Base-by-base conservation (phyloP, 495 filamentous ascomycete species). In the Xylaria bambusicola region DNA sequence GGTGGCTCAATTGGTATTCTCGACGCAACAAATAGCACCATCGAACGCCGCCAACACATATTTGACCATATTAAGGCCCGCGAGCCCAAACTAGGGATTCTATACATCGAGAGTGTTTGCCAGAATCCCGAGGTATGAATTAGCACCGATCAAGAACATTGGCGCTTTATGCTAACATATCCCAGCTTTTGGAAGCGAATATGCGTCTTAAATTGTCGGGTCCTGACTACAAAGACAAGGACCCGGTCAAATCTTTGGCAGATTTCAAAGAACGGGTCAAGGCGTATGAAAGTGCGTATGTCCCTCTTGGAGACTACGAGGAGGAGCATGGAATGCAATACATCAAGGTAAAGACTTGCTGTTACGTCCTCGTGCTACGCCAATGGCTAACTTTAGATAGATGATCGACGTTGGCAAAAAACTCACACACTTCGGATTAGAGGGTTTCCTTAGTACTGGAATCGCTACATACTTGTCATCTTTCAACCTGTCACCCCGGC, bases 391-490 rank as follows among this genome's bases (percentile, higher is more conserved):
- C 56, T 6, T n/a, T 24, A 44, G 36, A 33, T 73, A 92, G 81
- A 97, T 98, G 91, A 95, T 97, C 47, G 94, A 98, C 71, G 94
- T 98, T 20, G 94, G 94, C 36, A 86, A 93, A 38, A 98, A 98
- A 73, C 80, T 98, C 27, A 86, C 97, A 24, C 86, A 92, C 17
- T 90, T 93, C 65, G 91, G 93, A 62, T 87, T 96, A 58, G 85
- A 87, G 58, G 94, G 94, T 1, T 98, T 98, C 73, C 81, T 98
- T 23, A 89, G 90, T 44, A 88, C 88, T 24, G 91, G 95, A 56
- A 91, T 93, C 41, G 90, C 91, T 17, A 94, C 93, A 61, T 98
- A 97, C 65, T 80, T 98, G 2, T 85, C 93, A 6, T 97, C 96
- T 56, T 98, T 98, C 80, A 97, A 98, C 62, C 81, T 98, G 17